Evolutionary conservation across 192 early-diverging fungal species (phyloP), one percentile per base, ranked within the genome.

Genomic region (Coemansia sp.): DNA sequence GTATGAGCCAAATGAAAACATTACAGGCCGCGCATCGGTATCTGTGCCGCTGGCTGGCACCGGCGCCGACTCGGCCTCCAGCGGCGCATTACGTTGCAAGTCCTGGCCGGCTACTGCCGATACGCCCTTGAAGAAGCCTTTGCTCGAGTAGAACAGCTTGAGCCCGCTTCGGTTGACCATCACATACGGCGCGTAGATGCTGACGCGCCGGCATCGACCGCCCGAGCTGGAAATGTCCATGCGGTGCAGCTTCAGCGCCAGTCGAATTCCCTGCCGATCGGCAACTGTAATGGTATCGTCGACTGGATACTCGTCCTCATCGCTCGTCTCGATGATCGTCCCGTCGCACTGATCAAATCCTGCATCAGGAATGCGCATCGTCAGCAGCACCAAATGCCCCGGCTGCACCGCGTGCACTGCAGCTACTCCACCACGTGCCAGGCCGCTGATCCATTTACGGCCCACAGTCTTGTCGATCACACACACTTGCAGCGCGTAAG

Each of bases 81-180:
- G 54, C n/a, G 54, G 28, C 12, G 54, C 31, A 19, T 28, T 53
- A 15, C 19, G 37, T 26, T 25, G 23, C 54, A 46, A 60, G 60
- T 84, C 71, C 70, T 92, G 90, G 1, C 90, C 91, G 34, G 90
- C 90, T 0, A 89, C 84, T 20, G 89, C 82, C 46, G 89, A 79
- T 2, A 89, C 75, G 31, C 87, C 82, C 68, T 88, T 86, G 82
- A 97, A 88, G 25, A 94, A 74, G 8, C 90, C 89, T 61, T 93
- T 91, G 47, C 91, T 83, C 55, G 85, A 91, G 81, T 93, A 93
- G 5, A 74, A 64, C 38, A 97, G 83, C 31, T 86, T 82, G 31
- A 94, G 65, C 1, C 93, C 92, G 3, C 95, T 92, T 68, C 94
- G 93, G 79, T 98, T 98, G 52, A 98, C 71, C 69, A 98, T 86